Conservation (phyloP, 768 basidiomycete species). For the Hygrophorus pudorinus region DNA sequence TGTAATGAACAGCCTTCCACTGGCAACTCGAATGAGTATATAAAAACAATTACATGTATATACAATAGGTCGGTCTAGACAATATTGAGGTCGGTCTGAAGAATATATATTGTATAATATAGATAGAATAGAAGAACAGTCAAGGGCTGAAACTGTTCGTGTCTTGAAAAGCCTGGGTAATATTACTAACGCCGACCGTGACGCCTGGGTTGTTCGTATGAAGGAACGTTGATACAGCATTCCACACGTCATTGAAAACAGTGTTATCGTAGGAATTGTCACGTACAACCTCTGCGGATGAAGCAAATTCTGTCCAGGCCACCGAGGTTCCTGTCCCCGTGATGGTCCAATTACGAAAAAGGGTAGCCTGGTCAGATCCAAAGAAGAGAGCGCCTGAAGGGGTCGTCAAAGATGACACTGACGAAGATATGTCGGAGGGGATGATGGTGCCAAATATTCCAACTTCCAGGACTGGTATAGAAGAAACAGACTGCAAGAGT, state of each 20-base stretch:
- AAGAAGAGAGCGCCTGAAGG: conserved; percentile 46
- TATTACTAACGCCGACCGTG: conserved; percentile 30
- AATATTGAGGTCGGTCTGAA: no score
- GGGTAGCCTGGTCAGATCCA: conserved; percentile 39
- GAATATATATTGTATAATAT: no score
- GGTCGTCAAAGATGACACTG: conserved; percentile 41
- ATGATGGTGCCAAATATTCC: conserved; percentile 51
- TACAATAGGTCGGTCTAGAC: no score
- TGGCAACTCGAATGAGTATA: neutral
- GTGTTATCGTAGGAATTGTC: conserved; percentile 36
- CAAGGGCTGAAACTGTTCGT: conserved; percentile 15
- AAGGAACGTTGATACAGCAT: conserved; percentile 29
- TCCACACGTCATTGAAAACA: conserved; percentile 42
- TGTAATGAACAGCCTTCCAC: neutral
- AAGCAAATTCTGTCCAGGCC: conserved; percentile 43
- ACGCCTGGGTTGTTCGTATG: conserved; percentile 16
- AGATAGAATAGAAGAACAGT: conserved; percentile 8
- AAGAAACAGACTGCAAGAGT: conserved; percentile 30
- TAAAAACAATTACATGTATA: no score
- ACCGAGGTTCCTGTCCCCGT: conserved; percentile 26
- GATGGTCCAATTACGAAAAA: conserved; percentile 47
- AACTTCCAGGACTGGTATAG: conserved; percentile 47
- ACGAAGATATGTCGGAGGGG: conserved; percentile 36
- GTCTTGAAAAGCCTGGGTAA: conserved; percentile 31
- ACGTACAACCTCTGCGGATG: conserved; percentile 38